phyloP scores from a whole-genome alignment of 2,329 filamentous ascomycete genomes.

The Fusarium sp. region DNA sequence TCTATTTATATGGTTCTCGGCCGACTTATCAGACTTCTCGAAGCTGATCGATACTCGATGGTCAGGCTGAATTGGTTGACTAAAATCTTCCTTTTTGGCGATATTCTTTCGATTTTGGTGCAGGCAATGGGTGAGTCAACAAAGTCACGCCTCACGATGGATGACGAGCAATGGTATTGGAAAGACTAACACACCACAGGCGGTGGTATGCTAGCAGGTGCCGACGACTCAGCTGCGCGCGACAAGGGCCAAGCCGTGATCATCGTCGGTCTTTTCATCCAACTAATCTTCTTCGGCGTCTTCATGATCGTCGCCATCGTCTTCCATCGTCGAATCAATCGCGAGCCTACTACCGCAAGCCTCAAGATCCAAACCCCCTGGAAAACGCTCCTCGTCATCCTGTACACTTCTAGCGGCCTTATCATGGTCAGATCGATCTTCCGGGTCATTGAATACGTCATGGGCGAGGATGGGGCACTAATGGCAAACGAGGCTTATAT shows the following conservation, averaged over 20 bases:
- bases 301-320: conserved; percentile 63
- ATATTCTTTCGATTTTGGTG: conserved; percentile 59
- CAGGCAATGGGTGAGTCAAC: conserved; percentile 36
- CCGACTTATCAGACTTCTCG: conserved; percentile 54
- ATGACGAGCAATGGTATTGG: no score
- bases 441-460: conserved; percentile 58
- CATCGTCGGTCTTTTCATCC: conserved; percentile 65
- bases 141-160: not conserved
- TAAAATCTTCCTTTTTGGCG: conserved; percentile 64
- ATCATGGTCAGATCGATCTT: conserved; percentile 59
- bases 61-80: conserved; percentile 62
- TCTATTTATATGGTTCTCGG: conserved; percentile 63
- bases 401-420: conserved; percentile 45
- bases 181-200: not conserved
- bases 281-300: conserved; percentile 67
- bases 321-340: conserved; percentile 58
- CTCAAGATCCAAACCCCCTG: conserved; percentile 39
- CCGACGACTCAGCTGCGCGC: conserved; percentile 37
- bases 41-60: conserved; percentile 57
- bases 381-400: conserved; percentile 45
- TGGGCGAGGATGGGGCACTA: conserved; percentile 50
- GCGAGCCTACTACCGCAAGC: not conserved
- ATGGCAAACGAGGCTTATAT: conserved; percentile 51
- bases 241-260: conserved; percentile 61
- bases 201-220: conserved; percentile 30